Evolutionary conservation across 768 basidiomycete genomes (phyloP).

Genomic region (Mycena pura): DNA sequence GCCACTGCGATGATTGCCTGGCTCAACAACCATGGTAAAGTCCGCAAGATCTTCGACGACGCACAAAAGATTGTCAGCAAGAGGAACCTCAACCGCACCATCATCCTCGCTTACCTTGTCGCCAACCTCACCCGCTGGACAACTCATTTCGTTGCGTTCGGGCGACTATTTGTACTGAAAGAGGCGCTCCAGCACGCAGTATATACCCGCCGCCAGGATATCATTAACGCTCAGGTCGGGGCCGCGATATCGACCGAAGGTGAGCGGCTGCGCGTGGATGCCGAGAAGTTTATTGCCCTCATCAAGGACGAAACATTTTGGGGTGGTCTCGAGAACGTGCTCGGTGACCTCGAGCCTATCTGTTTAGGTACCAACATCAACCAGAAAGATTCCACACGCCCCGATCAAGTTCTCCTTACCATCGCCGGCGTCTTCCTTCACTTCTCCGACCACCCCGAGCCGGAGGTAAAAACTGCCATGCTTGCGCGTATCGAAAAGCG

Average conservation of each 20-base stretch:
- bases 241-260: conserved; percentile 5
- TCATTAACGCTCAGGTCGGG: conserved; percentile 23
- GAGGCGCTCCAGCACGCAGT: conserved; percentile 5
- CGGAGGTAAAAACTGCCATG: conserved; percentile 30
- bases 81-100: too few species aligned
- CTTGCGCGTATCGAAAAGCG: conserved; percentile 33
- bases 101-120: conserved; percentile 18
- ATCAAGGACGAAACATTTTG: conserved; percentile 1
- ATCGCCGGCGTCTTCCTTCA: conserved; percentile 35
- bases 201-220: neutral
- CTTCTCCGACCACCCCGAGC: conserved; percentile 33
- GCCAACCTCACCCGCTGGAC: conserved; percentile 29
- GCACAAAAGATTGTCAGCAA: too few species aligned
- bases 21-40: conserved; percentile 22
- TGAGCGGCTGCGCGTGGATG: neutral
- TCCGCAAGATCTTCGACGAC: conserved; percentile 16
- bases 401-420: conserved; percentile 35
- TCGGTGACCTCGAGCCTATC: conserved; percentile 21
- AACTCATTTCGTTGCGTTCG: conserved; percentile 18
- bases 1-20: conserved; percentile 16
- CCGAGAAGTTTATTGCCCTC: neutral
- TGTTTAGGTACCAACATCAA: conserved; percentile 21
- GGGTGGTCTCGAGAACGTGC: neutral
- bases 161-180: conserved; percentile 2
- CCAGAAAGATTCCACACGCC: conserved; percentile 21